Evolutionary conservation across 2,329 filamentous ascomycete genomes (phyloP), one percentile per base, ranked within the genome.

Genomic region (Colletotrichum chlorophyti): DNA sequence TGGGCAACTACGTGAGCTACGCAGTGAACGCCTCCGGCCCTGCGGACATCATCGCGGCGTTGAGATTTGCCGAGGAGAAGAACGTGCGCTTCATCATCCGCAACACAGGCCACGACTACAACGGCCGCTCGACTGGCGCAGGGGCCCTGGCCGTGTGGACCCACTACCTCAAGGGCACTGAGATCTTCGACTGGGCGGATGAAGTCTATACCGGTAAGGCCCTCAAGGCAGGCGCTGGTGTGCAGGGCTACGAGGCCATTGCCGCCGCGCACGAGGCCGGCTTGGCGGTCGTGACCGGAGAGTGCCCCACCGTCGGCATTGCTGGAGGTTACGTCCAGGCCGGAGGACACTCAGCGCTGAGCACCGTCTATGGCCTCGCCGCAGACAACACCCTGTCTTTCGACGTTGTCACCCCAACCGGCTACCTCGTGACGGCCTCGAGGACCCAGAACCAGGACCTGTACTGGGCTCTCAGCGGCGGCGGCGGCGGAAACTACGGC

Each of bases 381-480:
- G 84, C 83, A 1, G 87, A 90, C 64, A 81, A 88, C 41, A 82
- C 85, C 3, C 69, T 90, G 4, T 77, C 86, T 62, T 79, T 83
- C 69, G 79, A 86, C 24, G 72, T 87, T 1, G 80, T 89, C 1
- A 83, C 81, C 0, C 80, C 80, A 0, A 65, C 65, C 4, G 85
- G 86, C 0, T 66, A 79, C 8, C 72, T 83, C 7, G 37, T 86
- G 1, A 77, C 72, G 0, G 78, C 80, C 2, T 85, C 82, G 41
- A 79, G 81, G 31, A 75, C 79, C 9, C 73, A 81, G 35, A 77
- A 88, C 55, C 57, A 70, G 0, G 85, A 89, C 52, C 70, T 90
- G 0, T 89, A 87, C 69, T 90, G 86, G 86, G 87, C 87, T 0
- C 75, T 88, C 57, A 72, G 82, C 61, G 85, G 86, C 9, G 62